phyloP scores from a whole-genome alignment of 305 asterid genomes.

The Andrographis paniculata region DNA sequence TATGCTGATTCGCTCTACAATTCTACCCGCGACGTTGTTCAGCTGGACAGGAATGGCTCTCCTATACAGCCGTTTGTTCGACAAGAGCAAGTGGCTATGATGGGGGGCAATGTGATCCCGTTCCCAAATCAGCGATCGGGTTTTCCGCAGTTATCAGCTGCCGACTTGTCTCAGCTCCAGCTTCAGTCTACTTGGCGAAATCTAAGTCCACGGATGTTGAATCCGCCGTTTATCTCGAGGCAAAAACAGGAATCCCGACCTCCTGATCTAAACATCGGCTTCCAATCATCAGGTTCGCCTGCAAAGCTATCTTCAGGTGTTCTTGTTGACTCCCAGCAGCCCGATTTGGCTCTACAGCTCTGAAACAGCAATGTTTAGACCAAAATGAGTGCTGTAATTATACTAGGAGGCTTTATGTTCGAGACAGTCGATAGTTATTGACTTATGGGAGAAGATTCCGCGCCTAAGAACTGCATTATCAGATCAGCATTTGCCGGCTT shows the following conservation, averaged over 20 bases:
- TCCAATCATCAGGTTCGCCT: slow-evolving; percentile 89
- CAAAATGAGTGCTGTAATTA: too few relatives aligned
- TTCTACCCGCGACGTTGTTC: slow-evolving; percentile 39
- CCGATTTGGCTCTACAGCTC: slow-evolving; percentile 97
- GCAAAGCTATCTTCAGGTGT: slow-evolving; percentile 68
- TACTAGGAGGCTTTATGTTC: too few relatives aligned
- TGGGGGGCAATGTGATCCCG: slow-evolving; percentile 44
- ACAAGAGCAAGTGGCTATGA: slow-evolving; percentile 43
- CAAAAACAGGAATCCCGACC: slow-evolving; percentile 71
- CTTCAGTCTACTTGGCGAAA: slow-evolving; percentile 52
- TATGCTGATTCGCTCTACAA: slow-evolving; percentile 47
- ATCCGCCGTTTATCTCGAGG: too few relatives aligned
- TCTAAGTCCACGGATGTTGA: slow-evolving; percentile 50
- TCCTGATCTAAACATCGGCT: slow-evolving; percentile 84
- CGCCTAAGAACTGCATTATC: too few relatives aligned
- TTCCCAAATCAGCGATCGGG: slow-evolving; percentile 49
- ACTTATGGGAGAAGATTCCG: too few relatives aligned
- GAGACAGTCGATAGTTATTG: too few relatives aligned
- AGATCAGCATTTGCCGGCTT: too few relatives aligned
- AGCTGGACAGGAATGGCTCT: slow-evolving; percentile 33
- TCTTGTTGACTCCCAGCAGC: slow-evolving; percentile 91
- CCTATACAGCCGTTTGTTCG: slow-evolving; percentile 47
- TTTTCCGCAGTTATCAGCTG: slow-evolving; percentile 53
- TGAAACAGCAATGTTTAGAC: too few relatives aligned
- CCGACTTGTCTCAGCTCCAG: slow-evolving; percentile 80